Percentiles rank a stretch among this genome's conserved stretches.
Evolutionary conservation across 225 moss, liverwort and hornwort species (phyloP).

Genomic region (Thuidium tamariscinum): DNA sequence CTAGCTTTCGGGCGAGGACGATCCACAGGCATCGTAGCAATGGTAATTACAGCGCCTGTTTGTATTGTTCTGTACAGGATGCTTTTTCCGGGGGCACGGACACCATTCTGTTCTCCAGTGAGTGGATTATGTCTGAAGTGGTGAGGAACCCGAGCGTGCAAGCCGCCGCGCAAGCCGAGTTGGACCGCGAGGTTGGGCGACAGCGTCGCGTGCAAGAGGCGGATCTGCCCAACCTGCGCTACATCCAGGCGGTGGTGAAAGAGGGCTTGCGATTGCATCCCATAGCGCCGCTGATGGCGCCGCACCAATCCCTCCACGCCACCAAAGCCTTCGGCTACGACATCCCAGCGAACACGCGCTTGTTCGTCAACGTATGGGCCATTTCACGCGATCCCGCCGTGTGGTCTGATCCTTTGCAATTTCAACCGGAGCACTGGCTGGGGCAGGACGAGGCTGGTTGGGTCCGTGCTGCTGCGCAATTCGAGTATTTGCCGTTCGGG

Average conservation of each 20-base stretch:
- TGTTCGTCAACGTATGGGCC: constrained; percentile 12
- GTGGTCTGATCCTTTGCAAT: not conserved
- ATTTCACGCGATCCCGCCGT: not conserved
- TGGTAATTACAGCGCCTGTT: not conserved
- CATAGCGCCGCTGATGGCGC: not conserved
- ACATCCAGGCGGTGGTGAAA: constrained; percentile 4
- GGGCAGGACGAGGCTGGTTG: not conserved
- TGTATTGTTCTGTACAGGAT: not conserved
- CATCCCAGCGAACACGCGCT: not conserved
- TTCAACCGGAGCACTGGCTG: not conserved
- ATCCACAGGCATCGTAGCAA: not conserved
- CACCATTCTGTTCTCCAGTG: not conserved
- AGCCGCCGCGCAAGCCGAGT: not conserved
- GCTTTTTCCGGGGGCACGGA: not conserved
- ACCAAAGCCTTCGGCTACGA: not conserved
- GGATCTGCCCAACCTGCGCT: not conserved
- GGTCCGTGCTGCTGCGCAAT: not conserved
- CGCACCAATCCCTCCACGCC: not conserved
- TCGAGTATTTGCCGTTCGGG: constrained; percentile 1
- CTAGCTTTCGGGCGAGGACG: not conserved
- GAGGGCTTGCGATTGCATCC: constrained; percentile 7
- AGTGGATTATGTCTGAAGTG: constrained; percentile 9
- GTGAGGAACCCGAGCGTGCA: not conserved
- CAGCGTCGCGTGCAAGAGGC: not conserved
- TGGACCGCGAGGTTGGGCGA: not conserved